Conservation (phyloP, 1,284 basidiomycete genomes). For the Takashimella tepidaria region DNA sequence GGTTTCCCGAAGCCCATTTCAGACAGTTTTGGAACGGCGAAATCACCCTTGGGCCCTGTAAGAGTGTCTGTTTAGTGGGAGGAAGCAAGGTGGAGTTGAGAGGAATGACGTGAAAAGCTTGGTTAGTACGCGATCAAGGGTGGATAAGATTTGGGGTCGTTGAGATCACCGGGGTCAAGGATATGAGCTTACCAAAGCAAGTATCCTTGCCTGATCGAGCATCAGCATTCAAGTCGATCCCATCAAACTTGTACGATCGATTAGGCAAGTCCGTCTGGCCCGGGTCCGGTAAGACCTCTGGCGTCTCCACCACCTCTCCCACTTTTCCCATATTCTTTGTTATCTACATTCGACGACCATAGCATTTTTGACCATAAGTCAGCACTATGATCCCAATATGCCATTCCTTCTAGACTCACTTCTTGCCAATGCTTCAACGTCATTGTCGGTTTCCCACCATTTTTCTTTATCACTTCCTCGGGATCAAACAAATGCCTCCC, state of each 20-base stretch:
- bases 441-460: slow-evolving; percentile 41
- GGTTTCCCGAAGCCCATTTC: slow-evolving; percentile 50
- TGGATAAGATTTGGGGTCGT: no score
- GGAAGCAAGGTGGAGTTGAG: no score
- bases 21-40: slow-evolving; percentile 51
- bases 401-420: slow-evolving; percentile 15
- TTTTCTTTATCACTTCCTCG: slow-evolving; percentile 34
- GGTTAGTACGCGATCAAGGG: not conserved
- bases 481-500: slow-evolving; percentile 50
- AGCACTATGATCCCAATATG: not conserved
- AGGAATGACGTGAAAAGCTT: not conserved
- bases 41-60: slow-evolving; percentile 46
- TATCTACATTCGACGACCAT: slow-evolving; percentile 18
- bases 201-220: slow-evolving; percentile 33
- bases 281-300: slow-evolving; percentile 33
- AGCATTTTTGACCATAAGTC: not conserved
- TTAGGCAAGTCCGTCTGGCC: slow-evolving; percentile 27
- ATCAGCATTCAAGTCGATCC: slow-evolving; percentile 39
- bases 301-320: slow-evolving; percentile 25
- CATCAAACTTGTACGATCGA: slow-evolving; percentile 3
- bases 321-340: slow-evolving; percentile 32
- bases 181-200: slow-evolving; percentile 33
- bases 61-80: slow-evolving; percentile 47
- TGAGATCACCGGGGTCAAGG: not conserved
- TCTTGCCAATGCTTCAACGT: slow-evolving; percentile 41